A percentile compares a stretch with the other conserved stretches of the same genome.
Evolutionary conservation across 306 rosid species (phyloP).

Genomic region (Quercus ilex): DNA sequence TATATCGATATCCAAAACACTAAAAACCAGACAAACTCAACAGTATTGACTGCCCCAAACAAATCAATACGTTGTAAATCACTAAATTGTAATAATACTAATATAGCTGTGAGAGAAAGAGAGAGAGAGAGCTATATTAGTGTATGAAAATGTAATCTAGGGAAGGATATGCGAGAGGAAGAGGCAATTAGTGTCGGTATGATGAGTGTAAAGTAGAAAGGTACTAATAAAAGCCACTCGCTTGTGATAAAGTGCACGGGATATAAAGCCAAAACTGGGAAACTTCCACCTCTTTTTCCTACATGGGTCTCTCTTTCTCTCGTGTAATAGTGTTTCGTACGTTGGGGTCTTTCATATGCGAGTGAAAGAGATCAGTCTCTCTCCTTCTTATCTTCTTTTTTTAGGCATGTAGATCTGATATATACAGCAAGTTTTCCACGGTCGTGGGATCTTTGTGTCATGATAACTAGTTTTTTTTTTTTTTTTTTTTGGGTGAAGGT

Average conservation of each 20-base stretch:
- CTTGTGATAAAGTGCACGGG: constrained; percentile 2
- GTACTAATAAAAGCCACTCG: constrained; percentile 4
- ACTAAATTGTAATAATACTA: neutral
- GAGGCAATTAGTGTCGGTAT: neutral
- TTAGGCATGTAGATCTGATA: too few species aligned
- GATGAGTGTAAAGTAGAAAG: neutral
- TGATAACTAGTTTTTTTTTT: too few species aligned
- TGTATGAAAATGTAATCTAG: constrained; percentile 5
- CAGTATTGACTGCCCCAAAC: too few species aligned
- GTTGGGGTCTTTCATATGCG: too few species aligned
- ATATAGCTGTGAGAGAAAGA: neutral
- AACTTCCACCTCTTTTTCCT: constrained; percentile 9
- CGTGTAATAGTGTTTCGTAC: too few species aligned
- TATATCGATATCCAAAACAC: neutral
- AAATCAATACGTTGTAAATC: neutral
- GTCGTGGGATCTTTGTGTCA: too few species aligned
- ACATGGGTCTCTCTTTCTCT: neutral
- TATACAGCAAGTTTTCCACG: too few species aligned
- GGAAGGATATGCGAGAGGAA: neutral
- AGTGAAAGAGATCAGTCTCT: too few species aligned
- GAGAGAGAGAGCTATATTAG: neutral
- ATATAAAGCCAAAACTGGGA: neutral
- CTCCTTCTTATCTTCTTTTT: too few species aligned
- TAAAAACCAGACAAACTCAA: neutral
- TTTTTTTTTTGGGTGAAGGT: too few species aligned